A percentile compares a stretch with the other conserved stretches of the same genome.
phyloP scores from a whole-genome alignment of 345 rosid species.

The Lepidium aucheri region DNA sequence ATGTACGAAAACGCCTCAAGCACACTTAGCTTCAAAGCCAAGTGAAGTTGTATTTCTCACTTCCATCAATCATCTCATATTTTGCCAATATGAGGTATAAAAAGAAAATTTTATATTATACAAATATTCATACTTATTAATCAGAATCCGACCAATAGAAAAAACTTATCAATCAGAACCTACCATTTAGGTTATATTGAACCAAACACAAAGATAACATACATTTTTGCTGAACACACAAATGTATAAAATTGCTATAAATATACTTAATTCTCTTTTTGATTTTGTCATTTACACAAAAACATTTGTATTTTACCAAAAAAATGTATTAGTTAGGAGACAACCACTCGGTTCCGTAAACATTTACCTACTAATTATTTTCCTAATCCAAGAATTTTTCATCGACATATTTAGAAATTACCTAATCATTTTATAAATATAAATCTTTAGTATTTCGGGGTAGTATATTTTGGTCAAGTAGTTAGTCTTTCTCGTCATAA shows the following conservation, averaged over 20 bases:
- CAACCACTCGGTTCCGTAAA: conserved; percentile 25
- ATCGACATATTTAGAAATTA: background rate
- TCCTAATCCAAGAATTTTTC: background rate
- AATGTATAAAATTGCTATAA: background rate
- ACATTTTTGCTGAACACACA: background rate
- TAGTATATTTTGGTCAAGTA: too few species aligned
- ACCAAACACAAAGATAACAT: background rate
- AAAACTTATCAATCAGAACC: background rate
- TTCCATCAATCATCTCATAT: conserved; percentile 10
- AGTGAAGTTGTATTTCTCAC: conserved; percentile 29
- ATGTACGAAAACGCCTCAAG: conserved; percentile 8
- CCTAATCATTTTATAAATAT: conserved; percentile 7
- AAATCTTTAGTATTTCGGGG: background rate
- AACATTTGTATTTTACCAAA: background rate
- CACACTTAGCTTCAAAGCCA: conserved; percentile 58
- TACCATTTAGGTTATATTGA: background rate
- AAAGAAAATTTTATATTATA: background rate
- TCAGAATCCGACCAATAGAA: too few species aligned
- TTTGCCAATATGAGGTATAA: background rate
- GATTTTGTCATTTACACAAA: background rate
- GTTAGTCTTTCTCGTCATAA: too few species aligned
- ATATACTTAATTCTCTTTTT: background rate
- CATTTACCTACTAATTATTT: conserved; percentile 18
- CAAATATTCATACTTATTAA: background rate
- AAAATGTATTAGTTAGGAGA: conserved; percentile 14